These are phyloP conservation scores for Colletotrichum orchidophilum DNA, from an alignment of 2,329 filamentous ascomycete species.

Conservation along the genomic window DNA sequence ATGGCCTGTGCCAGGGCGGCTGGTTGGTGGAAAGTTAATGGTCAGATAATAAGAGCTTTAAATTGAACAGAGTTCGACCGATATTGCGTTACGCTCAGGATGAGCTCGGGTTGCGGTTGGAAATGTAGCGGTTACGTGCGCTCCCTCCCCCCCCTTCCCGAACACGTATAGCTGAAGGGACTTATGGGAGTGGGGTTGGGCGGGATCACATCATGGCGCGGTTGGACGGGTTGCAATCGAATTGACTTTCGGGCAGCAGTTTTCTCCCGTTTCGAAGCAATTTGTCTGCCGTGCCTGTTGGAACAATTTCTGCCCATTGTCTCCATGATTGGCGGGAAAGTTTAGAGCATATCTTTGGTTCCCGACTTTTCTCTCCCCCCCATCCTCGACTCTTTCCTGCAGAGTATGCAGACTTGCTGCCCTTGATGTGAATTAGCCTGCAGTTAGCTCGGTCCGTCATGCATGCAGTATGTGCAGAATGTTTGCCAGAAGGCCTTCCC, in stretches of 20 bases:
- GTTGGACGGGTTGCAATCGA: not conserved
- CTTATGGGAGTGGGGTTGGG: slow-evolving; percentile 13
- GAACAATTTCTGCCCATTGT: not conserved
- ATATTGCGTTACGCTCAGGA: not conserved
- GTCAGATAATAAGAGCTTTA: slow-evolving; percentile 17
- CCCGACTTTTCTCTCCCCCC: too few relatives aligned
- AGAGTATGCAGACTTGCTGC: too few relatives aligned
- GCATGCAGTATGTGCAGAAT: not conserved
- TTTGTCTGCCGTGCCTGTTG: not conserved
- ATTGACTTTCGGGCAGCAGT: slow-evolving; percentile 13
- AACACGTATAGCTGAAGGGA: slow-evolving; percentile 16
- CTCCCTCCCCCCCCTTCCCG: too few relatives aligned
- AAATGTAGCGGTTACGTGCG: not conserved
- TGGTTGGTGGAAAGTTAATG: slow-evolving; percentile 31
- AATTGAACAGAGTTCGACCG: slow-evolving; percentile 20
- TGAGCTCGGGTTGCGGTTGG: not conserved
- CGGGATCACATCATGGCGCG: not conserved
- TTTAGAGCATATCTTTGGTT: too few relatives aligned
- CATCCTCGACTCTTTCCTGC: not conserved
- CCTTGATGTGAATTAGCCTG: too few relatives aligned
- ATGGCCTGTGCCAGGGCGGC: not conserved
- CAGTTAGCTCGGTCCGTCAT: not conserved
- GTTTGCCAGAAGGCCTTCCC: not conserved
- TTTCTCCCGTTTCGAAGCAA: not conserved
- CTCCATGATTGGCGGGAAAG: not conserved